Percentiles rank a stretch among this genome's conserved stretches.
Conservation (phyloP, 2,329 filamentous ascomycete genomes). For the Decorospora gaudefroyi region DNA sequence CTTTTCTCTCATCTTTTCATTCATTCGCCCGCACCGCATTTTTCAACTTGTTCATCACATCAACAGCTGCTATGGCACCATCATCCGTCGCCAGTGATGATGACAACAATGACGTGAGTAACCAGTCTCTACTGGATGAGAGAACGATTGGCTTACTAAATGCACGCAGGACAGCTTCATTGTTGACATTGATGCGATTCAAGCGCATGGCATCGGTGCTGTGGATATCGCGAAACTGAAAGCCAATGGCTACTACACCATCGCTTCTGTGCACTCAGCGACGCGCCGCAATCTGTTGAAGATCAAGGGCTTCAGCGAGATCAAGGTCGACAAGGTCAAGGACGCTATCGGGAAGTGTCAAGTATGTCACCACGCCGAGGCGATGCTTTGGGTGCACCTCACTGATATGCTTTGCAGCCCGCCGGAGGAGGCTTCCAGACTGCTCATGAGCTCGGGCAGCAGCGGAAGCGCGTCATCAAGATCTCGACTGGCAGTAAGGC, state of each 20-base stretch:
- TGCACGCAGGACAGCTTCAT: conserved; percentile 58
- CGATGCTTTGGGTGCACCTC: not conserved
- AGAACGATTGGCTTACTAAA: conserved; percentile 1
- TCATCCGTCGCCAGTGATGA: conserved; percentile 60
- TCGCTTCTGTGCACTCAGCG: conserved; percentile 64
- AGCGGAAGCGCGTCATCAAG: conserved; percentile 65
- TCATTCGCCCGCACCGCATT: conserved; percentile 11
- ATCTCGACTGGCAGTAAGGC: conserved; percentile 73
- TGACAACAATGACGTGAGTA: conserved; percentile 54
- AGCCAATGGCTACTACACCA: conserved; percentile 64
- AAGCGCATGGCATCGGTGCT: conserved; percentile 67
- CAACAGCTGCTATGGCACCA: conserved; percentile 41
- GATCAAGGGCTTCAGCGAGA: conserved; percentile 71
- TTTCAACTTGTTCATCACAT: conserved; percentile 8
- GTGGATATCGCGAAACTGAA: conserved; percentile 70
- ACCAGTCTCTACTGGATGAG: not conserved
- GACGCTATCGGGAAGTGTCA: conserved; percentile 66
- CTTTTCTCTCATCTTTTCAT: not conserved
- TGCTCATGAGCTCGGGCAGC: conserved; percentile 65
- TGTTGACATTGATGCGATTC: conserved; percentile 68
- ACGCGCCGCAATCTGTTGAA: conserved; percentile 65
- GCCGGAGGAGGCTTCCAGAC: conserved; percentile 66
- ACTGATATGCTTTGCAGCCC: conserved; percentile 52
- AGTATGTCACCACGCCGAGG: conserved; percentile 45
- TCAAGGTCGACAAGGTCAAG: conserved; percentile 72